Percentiles rank a stretch among this genome's conserved stretches.
Conservation (phyloP, 2,329 filamentous ascomycete species). For the Blastomyces gilchristii region DNA sequence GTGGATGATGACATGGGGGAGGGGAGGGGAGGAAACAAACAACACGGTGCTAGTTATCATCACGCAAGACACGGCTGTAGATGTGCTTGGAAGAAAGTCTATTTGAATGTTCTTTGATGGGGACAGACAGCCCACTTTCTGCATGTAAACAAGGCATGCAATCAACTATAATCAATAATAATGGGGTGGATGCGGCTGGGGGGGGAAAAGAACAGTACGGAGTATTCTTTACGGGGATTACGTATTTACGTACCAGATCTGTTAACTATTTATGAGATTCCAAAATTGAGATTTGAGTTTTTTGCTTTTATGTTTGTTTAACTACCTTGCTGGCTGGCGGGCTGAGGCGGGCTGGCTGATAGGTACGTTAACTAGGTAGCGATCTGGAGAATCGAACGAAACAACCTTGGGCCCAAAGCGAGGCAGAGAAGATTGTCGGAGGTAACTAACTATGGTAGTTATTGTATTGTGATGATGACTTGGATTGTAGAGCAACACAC, state of each 20-base stretch:
- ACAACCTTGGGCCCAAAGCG: too few species aligned
- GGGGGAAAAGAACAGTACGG: too few species aligned
- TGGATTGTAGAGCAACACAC: neutral
- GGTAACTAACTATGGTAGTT: neutral
- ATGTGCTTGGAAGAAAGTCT: neutral
- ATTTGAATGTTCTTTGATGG: neutral
- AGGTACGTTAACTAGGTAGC: too few species aligned
- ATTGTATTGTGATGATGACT: neutral
- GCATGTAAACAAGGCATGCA: neutral
- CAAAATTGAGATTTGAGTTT: neutral
- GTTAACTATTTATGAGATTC: neutral
- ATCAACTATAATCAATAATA: too few species aligned
- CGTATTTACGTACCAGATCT: constrained; percentile 1
- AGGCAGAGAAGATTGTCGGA: neutral
- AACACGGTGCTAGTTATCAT: neutral
- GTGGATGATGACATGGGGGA: too few species aligned
- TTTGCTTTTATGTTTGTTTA: neutral
- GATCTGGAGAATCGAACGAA: neutral
- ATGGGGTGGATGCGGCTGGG: neutral
- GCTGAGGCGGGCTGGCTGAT: neutral
- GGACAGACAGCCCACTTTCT: neutral
- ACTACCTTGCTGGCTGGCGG: neutral
- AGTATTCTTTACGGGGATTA: neutral
- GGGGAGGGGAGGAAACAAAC: neutral
- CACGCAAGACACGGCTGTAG: neutral